These are phyloP conservation scores for Geranium brycei DNA, from an alignment of 345 rosid genomes.

Conservation along the genomic window DNA sequence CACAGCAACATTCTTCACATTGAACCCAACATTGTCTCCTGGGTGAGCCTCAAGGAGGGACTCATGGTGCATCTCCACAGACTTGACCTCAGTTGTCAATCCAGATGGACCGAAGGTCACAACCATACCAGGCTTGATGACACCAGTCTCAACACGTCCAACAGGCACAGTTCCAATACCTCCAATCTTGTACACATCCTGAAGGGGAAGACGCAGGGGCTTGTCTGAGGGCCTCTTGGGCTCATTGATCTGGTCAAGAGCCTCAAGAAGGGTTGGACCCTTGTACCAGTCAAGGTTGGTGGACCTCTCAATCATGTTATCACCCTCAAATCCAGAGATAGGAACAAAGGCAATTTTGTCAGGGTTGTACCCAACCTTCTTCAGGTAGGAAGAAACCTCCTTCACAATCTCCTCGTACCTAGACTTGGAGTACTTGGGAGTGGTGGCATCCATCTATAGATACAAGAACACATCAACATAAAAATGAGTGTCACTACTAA, in stretches of 20 bases:
- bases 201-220: constrained; percentile 77
- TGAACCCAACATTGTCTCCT: too few species aligned
- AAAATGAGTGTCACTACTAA: too few species aligned
- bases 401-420: constrained; percentile 32
- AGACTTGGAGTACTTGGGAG: constrained; percentile 33
- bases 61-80: too few species aligned
- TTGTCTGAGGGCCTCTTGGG: constrained; percentile 85
- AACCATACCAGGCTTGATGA: constrained; percentile 62
- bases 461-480: too few species aligned
- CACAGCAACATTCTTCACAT: too few species aligned
- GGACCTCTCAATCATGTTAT: constrained; percentile 72
- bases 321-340: constrained; percentile 54
- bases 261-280: constrained; percentile 67
- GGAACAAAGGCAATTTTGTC: constrained; percentile 31
- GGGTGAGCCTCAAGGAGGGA: too few species aligned
- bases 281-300: constrained; percentile 69
- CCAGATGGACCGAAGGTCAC: constrained; percentile 10
- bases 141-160: constrained; percentile 64
- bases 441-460: constrained; percentile 29
- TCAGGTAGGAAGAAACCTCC: constrained; percentile 33
- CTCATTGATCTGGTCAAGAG: constrained; percentile 44
- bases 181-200: constrained; percentile 80
- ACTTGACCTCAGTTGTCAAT: too few species aligned
- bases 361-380: constrained; percentile 37
- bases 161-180: constrained; percentile 79